Evolutionary conservation across 1,284 basidiomycete genomes (phyloP).

Genomic region (Boletus calvinii): DNA sequence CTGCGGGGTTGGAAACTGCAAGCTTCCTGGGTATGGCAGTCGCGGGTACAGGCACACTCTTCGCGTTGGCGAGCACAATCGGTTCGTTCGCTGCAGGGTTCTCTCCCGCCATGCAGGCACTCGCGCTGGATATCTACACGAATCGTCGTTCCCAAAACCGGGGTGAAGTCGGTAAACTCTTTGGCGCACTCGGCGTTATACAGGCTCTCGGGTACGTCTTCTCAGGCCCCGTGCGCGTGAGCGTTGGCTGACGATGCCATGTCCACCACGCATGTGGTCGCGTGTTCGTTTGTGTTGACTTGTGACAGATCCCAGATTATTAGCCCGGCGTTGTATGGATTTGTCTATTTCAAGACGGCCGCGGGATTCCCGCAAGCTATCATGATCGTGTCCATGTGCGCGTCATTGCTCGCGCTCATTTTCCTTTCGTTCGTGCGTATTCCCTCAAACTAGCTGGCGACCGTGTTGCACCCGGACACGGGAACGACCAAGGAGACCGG

Average conservation of each 20-base stretch:
- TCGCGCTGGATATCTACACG: conserved; percentile 63
- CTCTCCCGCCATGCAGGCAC: conserved; percentile 61
- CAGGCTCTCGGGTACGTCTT: conserved; percentile 59
- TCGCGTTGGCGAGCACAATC: conserved; percentile 47
- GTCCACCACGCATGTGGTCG: background rate
- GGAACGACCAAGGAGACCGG: conserved; percentile 6
- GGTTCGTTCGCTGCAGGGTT: conserved; percentile 59
- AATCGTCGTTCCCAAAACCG: conserved; percentile 40
- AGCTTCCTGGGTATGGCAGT: conserved; percentile 53
- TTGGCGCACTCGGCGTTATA: conserved; percentile 71
- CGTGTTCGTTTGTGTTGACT: conserved; percentile 3
- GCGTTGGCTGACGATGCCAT: background rate
- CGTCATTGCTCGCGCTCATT: conserved; percentile 32
- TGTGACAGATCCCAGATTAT: conserved; percentile 41
- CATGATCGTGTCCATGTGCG: conserved; percentile 36
- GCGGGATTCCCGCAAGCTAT: conserved; percentile 46
- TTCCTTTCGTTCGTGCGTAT: conserved; percentile 38
- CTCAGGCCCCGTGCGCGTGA: background rate
- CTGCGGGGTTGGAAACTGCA: conserved; percentile 57
- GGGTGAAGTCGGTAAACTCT: conserved; percentile 59
- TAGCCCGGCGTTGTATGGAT: conserved; percentile 51
- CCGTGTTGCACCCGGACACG: background rate
- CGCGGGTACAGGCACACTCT: conserved; percentile 43
- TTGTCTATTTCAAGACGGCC: conserved; percentile 48
- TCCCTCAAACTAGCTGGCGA: conserved; percentile 15